Evolutionary conservation across 2,329 filamentous ascomycete species (phyloP).

Genomic region (Xenoacremonium recifei): DNA sequence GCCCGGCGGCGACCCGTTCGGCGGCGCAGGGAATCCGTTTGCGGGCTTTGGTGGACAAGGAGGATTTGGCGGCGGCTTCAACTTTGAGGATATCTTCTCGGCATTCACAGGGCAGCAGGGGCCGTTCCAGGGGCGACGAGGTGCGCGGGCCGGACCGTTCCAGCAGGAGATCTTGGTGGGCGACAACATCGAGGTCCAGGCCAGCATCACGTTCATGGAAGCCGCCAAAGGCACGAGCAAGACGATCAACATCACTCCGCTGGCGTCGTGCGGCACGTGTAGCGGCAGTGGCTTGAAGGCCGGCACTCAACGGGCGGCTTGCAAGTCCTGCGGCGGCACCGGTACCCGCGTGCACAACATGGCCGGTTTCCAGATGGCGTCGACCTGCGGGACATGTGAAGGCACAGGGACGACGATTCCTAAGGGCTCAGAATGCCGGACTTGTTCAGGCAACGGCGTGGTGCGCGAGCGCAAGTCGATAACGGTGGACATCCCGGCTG

Average conservation of each 20-base stretch:
- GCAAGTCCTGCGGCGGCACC: conserved; percentile 79
- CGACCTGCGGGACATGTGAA: conserved; percentile 78
- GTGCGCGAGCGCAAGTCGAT: conserved; percentile 80
- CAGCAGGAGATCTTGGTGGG: conserved; percentile 81
- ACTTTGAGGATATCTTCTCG: conserved; percentile 93
- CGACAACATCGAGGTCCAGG: conserved; percentile 92
- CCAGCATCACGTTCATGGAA: conserved; percentile 92
- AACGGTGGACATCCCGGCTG: conserved; percentile 87
- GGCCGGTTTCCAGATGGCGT: conserved; percentile 95
- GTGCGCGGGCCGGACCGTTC: conserved; percentile 63
- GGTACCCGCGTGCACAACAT: conserved; percentile 86
- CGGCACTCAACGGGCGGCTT: conserved; percentile 70
- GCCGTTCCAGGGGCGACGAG: conserved; percentile 54
- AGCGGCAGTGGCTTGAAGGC: conserved; percentile 80
- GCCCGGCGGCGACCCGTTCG: conserved; percentile 58
- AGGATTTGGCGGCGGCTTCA: conserved; percentile 80
- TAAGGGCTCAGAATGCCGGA: conserved; percentile 74
- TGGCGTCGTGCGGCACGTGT: conserved; percentile 80
- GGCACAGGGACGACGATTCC: conserved; percentile 77
- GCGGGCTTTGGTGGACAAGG: conserved; percentile 56
- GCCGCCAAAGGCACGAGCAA: conserved; percentile 88
- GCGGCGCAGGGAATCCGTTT: conserved; percentile 65
- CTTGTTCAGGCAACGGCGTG: conserved; percentile 81
- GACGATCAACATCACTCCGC: conserved; percentile 81
- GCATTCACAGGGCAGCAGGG: conserved; percentile 67